Percentiles rank a stretch among this genome's conserved stretches.
These are phyloP conservation scores for Penicillium sp. DNA, from an alignment of 2,329 filamentous ascomycete genomes.

Conservation along the genomic window DNA sequence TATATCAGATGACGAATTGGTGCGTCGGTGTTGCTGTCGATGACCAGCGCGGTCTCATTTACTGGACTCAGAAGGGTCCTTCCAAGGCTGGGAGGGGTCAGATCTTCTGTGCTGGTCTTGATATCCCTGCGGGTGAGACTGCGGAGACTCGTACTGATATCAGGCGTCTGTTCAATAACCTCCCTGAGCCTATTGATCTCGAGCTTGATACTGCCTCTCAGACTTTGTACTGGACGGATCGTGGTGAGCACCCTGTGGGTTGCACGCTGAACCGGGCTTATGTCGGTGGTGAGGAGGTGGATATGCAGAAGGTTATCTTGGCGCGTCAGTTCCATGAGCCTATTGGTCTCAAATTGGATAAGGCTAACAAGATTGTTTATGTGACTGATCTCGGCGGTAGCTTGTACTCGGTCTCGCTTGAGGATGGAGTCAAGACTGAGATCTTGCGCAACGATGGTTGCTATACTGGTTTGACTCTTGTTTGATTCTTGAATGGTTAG, in stretches of 20 bases:
- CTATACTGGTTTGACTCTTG: slow-evolving; percentile 21
- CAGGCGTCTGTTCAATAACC: slow-evolving; percentile 40
- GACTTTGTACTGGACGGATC: slow-evolving; percentile 58
- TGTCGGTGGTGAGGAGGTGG: slow-evolving; percentile 10
- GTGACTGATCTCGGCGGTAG: slow-evolving; percentile 26
- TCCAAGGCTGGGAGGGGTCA: slow-evolving; percentile 51
- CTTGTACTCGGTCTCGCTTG: slow-evolving; percentile 22
- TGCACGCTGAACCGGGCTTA: slow-evolving; percentile 50
- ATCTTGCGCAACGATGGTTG: slow-evolving; percentile 19
- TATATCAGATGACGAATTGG: slow-evolving; percentile 44
- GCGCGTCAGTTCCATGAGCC: slow-evolving; percentile 43
- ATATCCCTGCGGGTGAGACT: slow-evolving; percentile 36
- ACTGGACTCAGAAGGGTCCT: slow-evolving; percentile 59
- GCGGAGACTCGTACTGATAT: slow-evolving; percentile 42
- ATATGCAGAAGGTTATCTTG: slow-evolving; percentile 22
- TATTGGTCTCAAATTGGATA: slow-evolving; percentile 26
- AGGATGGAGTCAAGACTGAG: slow-evolving; percentile 20
- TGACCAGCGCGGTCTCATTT: slow-evolving; percentile 45
- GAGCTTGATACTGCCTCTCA: slow-evolving; percentile 49
- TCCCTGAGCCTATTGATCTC: slow-evolving; percentile 58
- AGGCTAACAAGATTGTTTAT: slow-evolving; percentile 20
- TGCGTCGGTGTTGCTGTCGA: slow-evolving; percentile 56
- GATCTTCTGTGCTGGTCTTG: slow-evolving; percentile 51
- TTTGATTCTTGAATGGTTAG: no score
- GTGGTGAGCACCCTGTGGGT: slow-evolving; percentile 55